These are phyloP conservation scores for Ceratorhiza oryzae-sativae DNA, from an alignment of 1,284 basidiomycete genomes.

Conservation along the genomic window DNA sequence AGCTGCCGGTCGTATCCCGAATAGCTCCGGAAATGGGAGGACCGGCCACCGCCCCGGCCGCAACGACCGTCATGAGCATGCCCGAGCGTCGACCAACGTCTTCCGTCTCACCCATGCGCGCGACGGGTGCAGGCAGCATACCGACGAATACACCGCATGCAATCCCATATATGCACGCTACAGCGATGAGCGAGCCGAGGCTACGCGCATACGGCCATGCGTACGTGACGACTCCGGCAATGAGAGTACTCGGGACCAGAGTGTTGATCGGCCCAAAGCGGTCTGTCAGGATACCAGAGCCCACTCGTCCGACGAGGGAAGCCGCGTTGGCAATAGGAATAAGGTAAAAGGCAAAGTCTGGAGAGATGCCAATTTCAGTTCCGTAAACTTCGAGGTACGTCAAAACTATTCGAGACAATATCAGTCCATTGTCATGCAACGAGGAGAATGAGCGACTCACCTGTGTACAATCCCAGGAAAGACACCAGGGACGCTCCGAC, in stretches of 20 bases:
- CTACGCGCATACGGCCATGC: constrained; percentile 64
- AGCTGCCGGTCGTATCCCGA: constrained; percentile 56
- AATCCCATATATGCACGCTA: constrained; percentile 63
- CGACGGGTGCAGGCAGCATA: constrained; percentile 62
- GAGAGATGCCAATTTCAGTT: constrained; percentile 51
- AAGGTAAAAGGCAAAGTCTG: constrained; percentile 56
- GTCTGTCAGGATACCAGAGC: constrained; percentile 55
- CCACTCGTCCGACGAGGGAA: constrained; percentile 56
- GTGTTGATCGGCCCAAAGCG: constrained; percentile 59
- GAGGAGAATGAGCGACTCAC: constrained; percentile 48
- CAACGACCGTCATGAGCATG: constrained; percentile 61
- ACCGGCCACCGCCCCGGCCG: constrained; percentile 59
- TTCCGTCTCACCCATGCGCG: constrained; percentile 64
- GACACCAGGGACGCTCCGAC: constrained; percentile 55
- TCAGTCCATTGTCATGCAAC: background rate
- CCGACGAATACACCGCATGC: constrained; percentile 65
- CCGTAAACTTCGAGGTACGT: constrained; percentile 60
- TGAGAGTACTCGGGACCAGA: constrained; percentile 61
- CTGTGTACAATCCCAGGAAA: constrained; percentile 69
- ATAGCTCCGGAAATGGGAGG: constrained; percentile 68
- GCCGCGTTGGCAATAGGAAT: constrained; percentile 58
- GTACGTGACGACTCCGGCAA: constrained; percentile 61
- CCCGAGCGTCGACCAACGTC: constrained; percentile 68
- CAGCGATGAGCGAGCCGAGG: constrained; percentile 53
- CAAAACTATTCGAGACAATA: constrained; percentile 51